Evolutionary conservation across 352 stramenopile genomes (phyloP).

Genomic region (Elongisporangium anandrum): DNA sequence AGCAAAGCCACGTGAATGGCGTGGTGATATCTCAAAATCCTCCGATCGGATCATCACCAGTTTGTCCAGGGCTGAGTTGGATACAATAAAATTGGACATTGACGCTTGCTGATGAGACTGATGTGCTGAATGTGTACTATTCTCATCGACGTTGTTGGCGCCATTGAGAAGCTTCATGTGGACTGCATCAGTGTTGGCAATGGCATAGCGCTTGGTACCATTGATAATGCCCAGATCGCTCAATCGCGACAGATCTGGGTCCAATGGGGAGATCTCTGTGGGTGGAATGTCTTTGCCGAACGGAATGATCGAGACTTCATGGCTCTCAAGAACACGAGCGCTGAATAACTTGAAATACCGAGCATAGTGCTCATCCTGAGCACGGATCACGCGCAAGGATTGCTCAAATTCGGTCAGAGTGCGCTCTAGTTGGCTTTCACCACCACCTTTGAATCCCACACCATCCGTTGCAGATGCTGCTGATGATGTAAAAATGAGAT

Average conservation of each 20-base stretch:
- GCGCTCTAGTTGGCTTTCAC: slow-evolving; percentile 4
- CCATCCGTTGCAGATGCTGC: too few species aligned
- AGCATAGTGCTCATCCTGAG: slow-evolving; percentile 67
- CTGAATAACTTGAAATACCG: slow-evolving; percentile 60
- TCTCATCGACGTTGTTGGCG: too few species aligned
- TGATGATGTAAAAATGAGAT: slow-evolving; percentile 19
- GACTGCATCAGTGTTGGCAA: too few species aligned
- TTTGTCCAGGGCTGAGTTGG: slow-evolving; percentile 21
- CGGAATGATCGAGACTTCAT: slow-evolving; percentile 52
- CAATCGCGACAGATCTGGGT: not conserved
- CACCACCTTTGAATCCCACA: not conserved
- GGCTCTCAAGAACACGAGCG: slow-evolving; percentile 54
- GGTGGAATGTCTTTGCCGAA: too few species aligned
- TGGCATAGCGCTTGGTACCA: slow-evolving; percentile 16
- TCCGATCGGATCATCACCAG: slow-evolving; percentile 20
- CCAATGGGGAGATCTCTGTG: not conserved
- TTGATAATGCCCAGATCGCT: slow-evolving; percentile 49
- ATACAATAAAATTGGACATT: slow-evolving; percentile 10
- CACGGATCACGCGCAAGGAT: slow-evolving; percentile 29
- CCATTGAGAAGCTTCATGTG: slow-evolving; percentile 15
- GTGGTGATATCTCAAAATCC: slow-evolving; percentile 42
- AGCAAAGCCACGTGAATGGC: slow-evolving; percentile 30
- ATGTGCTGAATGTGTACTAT: slow-evolving; percentile 1
- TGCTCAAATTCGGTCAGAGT: slow-evolving; percentile 22
- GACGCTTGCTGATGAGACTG: slow-evolving; percentile 1